These are phyloP conservation scores for Nicotiana rustica DNA, from an alignment of 305 asterid species.

Conservation along the genomic window DNA sequence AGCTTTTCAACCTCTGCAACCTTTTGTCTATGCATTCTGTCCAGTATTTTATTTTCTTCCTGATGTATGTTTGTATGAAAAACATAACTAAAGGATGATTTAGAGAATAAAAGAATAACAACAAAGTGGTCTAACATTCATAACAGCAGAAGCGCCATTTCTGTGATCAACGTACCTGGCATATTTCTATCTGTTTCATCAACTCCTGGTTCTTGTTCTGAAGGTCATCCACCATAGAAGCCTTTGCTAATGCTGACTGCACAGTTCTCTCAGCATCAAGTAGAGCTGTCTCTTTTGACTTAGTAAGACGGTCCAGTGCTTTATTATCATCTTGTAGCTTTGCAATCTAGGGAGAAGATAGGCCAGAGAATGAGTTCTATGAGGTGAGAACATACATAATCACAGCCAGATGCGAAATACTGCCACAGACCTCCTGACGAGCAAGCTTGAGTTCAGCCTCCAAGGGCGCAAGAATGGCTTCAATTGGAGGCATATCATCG, in stretches of 20 bases:
- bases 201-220: slow-evolving; percentile 98
- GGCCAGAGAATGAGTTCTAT: slow-evolving; percentile 34
- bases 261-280: slow-evolving; percentile 98
- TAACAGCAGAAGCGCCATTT: slow-evolving; percentile 27
- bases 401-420: slow-evolving; percentile 34
- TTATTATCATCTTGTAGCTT: slow-evolving; percentile 97
- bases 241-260: slow-evolving; percentile 93
- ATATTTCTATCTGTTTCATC: slow-evolving; percentile 98
- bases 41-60: slow-evolving; percentile 99
- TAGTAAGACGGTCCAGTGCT: slow-evolving; percentile 95
- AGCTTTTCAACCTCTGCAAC: slow-evolving; percentile 99
- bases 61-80: slow-evolving; percentile 41
- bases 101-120: background rate
- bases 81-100: background rate
- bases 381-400: slow-evolving; percentile 31
- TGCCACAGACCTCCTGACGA: slow-evolving; percentile 80
- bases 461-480: slow-evolving; percentile 96
- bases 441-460: slow-evolving; percentile 98
- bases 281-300: slow-evolving; percentile 98
- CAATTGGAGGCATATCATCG: slow-evolving; percentile 99
- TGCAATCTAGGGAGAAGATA: slow-evolving; percentile 64
- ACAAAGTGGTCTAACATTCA: slow-evolving; percentile 11
- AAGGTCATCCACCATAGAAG: slow-evolving; percentile 99
- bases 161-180: slow-evolving; percentile 68
- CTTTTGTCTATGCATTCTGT: slow-evolving; percentile 94